Conservation (phyloP, 2,329 filamentous ascomycete species). For the Arthrinium phaeospermum region DNA sequence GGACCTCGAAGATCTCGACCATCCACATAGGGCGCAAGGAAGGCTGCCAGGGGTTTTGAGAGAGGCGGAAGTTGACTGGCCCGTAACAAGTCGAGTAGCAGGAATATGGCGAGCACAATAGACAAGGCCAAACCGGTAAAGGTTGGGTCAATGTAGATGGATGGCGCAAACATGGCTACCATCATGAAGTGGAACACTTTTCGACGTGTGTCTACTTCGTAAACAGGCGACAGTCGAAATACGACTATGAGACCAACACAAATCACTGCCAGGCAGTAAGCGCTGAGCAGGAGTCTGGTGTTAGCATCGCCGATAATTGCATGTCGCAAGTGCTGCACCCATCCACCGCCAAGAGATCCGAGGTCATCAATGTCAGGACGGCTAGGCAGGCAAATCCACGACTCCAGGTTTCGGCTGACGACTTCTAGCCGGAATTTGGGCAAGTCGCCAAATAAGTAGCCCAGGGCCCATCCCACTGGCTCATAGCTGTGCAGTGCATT, state of each 20-base stretch:
- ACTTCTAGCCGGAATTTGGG: slow-evolving; percentile 74
- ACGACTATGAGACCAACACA: slow-evolving; percentile 75
- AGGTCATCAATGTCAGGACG: slow-evolving; percentile 37
- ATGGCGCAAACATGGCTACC: slow-evolving; percentile 92
- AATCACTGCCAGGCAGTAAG: slow-evolving; percentile 76
- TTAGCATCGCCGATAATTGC: slow-evolving; percentile 75
- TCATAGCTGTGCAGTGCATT: slow-evolving; percentile 75
- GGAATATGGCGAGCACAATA: slow-evolving; percentile 80
- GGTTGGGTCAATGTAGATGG: slow-evolving; percentile 83
- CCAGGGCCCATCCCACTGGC: slow-evolving; percentile 89
- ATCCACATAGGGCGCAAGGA: slow-evolving; percentile 92
- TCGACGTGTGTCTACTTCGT: slow-evolving; percentile 91
- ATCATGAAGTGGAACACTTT: slow-evolving; percentile 99
- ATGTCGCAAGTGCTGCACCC: slow-evolving; percentile 70
- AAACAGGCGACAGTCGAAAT: slow-evolving; percentile 73
- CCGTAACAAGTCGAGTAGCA: slow-evolving; percentile 86
- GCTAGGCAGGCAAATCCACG: slow-evolving; percentile 76
- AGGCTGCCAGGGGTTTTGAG: slow-evolving; percentile 82
- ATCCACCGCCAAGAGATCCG: slow-evolving; percentile 57
- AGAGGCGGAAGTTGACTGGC: slow-evolving; percentile 91
- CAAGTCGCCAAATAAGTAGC: slow-evolving; percentile 85
- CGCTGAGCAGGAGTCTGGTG: slow-evolving; percentile 76
- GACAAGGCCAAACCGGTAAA: slow-evolving; percentile 82
- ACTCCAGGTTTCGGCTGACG: slow-evolving; percentile 69
- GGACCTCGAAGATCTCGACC: slow-evolving; percentile 91